Conservation (phyloP, 495 filamentous ascomycete genomes). For the Talaromyces liani region DNA sequence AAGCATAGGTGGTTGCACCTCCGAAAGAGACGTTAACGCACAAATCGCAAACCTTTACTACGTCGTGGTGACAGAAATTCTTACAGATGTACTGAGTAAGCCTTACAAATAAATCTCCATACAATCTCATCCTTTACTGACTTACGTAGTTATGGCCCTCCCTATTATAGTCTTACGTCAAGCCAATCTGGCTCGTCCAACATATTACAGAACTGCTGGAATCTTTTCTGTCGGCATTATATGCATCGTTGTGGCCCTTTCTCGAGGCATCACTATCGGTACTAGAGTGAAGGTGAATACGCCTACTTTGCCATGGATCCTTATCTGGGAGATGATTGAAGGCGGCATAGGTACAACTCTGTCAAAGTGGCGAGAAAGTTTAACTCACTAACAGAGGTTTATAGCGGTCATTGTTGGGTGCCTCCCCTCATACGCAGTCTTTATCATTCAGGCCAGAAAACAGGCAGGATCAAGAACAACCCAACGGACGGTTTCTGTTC, state of each 20-base stretch:
- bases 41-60: conserved; percentile 35
- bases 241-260: conserved; percentile 42
- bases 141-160: conserved; percentile 2
- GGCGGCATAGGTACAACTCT: conserved; percentile 15
- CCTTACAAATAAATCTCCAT: not conserved
- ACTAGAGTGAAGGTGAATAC: conserved; percentile 9
- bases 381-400: not conserved
- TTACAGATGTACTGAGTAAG: conserved; percentile 30
- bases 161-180: conserved; percentile 1
- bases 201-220: conserved; percentile 23
- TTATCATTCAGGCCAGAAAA: not conserved
- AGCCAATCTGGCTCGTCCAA: not conserved
- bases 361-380: not conserved
- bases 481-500: not conserved
- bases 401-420: conserved; percentile 7
- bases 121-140: not conserved
- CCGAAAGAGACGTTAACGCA: conserved; percentile 20
- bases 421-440: conserved; percentile 3
- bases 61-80: conserved; percentile 27
- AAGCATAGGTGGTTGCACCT: conserved; percentile 23
- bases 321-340: conserved; percentile 22
- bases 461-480: not conserved
- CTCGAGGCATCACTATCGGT: conserved; percentile 34
- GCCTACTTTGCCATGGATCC: conserved; percentile 17
- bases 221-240: conserved; percentile 44